Percentiles rank a stretch among this genome's conserved stretches.
Evolutionary conservation across 805 yeast species (phyloP).

Genomic region (Kodamaea neixiangensis): DNA sequence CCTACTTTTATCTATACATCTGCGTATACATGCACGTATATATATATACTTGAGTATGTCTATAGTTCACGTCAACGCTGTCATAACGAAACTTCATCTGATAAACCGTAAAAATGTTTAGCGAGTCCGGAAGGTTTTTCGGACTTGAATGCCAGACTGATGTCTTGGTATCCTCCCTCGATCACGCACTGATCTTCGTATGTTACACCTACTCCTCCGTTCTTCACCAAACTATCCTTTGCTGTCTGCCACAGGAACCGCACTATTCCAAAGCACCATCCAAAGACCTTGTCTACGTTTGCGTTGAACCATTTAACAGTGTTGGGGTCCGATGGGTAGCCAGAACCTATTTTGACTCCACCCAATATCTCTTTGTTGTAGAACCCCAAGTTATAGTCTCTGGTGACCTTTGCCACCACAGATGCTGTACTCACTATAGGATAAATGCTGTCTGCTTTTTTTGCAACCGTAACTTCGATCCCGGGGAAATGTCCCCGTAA

Average conservation of each 20-base stretch:
- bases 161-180: slow-evolving; percentile 32
- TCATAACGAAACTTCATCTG: slow-evolving; percentile 3
- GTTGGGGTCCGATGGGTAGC: slow-evolving; percentile 91
- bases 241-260: slow-evolving; percentile 96
- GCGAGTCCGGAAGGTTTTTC: background rate
- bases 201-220: slow-evolving; percentile 53
- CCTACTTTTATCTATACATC: no score
- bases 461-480: slow-evolving; percentile 76
- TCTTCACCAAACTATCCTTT: slow-evolving; percentile 61
- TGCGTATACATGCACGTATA: no score
- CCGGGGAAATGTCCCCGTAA: slow-evolving; percentile 68
- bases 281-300: slow-evolving; percentile 71
- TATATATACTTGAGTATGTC: no score
- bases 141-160: slow-evolving; percentile 21
- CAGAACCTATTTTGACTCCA: slow-evolving; percentile 68
- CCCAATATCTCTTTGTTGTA: slow-evolving; percentile 30
- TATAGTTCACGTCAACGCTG: background rate
- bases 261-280: slow-evolving; percentile 75
- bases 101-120: slow-evolving; percentile 6
- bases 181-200: slow-evolving; percentile 56
- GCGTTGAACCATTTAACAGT: slow-evolving; percentile 75
- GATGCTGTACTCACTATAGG: slow-evolving; percentile 95
- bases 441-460: slow-evolving; percentile 90
- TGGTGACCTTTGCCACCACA: slow-evolving; percentile 93
- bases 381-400: slow-evolving; percentile 63